These are phyloP conservation scores for Naganishia sp. DNA, from an alignment of 1,284 basidiomycete species.

Conservation along the genomic window DNA sequence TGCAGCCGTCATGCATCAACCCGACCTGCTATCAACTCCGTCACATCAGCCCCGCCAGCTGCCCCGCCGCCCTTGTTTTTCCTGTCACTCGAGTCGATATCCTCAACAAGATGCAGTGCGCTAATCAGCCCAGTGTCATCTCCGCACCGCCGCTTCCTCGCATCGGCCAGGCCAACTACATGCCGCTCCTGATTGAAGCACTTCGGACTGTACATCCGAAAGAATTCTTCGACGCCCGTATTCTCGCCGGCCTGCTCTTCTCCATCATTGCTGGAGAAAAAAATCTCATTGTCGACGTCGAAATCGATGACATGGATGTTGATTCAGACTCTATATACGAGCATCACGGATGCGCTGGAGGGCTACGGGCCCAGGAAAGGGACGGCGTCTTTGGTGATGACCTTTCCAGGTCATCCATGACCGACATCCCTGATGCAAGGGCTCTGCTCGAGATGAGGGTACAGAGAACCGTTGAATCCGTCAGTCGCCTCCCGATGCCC, in stretches of 20 bases:
- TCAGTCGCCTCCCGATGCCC: background rate
- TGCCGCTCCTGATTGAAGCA: conserved; percentile 17
- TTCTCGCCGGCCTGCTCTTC: conserved; percentile 32
- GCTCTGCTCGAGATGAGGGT: conserved; percentile 2
- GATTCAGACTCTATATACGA: no score
- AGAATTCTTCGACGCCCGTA: conserved; percentile 18
- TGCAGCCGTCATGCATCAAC: no score
- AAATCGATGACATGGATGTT: background rate
- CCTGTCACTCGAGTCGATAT: no score
- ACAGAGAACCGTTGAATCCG: conserved; percentile 15
- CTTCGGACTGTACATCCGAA: conserved; percentile 5
- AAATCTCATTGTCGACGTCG: conserved; percentile 34
- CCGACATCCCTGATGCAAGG: background rate
- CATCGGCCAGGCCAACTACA: conserved; percentile 28
- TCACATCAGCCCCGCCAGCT: no score
- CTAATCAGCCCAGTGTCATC: background rate
- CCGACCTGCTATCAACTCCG: no score
- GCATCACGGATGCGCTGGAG: background rate
- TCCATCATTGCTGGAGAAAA: conserved; percentile 31
- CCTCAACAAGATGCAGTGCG: no score
- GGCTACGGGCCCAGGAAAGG: no score
- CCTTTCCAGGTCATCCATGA: no score
- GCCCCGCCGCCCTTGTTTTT: no score
- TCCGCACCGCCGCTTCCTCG: conserved; percentile 6
- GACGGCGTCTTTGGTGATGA: background rate